phyloP scores from a whole-genome alignment of 768 basidiomycete species.

The Leccinellum albellum region DNA sequence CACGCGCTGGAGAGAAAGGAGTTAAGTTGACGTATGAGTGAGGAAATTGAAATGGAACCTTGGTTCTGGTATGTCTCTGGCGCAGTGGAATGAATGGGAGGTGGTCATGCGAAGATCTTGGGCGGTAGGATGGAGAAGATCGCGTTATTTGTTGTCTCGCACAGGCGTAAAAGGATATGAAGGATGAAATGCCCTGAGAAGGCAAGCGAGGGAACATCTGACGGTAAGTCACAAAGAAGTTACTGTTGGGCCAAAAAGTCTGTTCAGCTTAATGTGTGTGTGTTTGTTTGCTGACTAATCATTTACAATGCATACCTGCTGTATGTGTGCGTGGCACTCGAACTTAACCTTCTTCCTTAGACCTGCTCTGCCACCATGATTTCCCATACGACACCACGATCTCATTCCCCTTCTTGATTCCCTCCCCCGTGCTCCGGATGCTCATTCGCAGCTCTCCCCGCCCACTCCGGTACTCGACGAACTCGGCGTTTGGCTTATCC shows the following conservation, averaged over 20 bases:
- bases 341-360: neutral
- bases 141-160: slow-evolving; percentile 35
- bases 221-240: neutral
- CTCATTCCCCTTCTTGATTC: slow-evolving; percentile 77
- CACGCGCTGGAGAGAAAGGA: slow-evolving; percentile 48
- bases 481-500: slow-evolving; percentile 65
- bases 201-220: slow-evolving; percentile 52
- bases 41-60: slow-evolving; percentile 33
- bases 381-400: slow-evolving; percentile 88
- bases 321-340: neutral
- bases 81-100: slow-evolving; percentile 11
- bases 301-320: neutral
- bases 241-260: neutral
- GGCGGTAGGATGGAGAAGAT: slow-evolving; percentile 38
- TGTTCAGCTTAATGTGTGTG: slow-evolving; percentile 4
- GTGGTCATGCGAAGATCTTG: slow-evolving; percentile 34
- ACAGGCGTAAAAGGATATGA: slow-evolving; percentile 57
- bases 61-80: slow-evolving; percentile 31
- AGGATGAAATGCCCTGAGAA: slow-evolving; percentile 45
- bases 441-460: slow-evolving; percentile 72
- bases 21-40: slow-evolving; percentile 16
- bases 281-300: slow-evolving; percentile 24
- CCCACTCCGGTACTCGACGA: slow-evolving; percentile 51
- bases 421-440: slow-evolving; percentile 59
- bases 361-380: slow-evolving; percentile 65